Percentiles rank a stretch among this genome's conserved stretches.
Conservation (phyloP, 495 filamentous ascomycete genomes). For the Penicillium canescens region DNA sequence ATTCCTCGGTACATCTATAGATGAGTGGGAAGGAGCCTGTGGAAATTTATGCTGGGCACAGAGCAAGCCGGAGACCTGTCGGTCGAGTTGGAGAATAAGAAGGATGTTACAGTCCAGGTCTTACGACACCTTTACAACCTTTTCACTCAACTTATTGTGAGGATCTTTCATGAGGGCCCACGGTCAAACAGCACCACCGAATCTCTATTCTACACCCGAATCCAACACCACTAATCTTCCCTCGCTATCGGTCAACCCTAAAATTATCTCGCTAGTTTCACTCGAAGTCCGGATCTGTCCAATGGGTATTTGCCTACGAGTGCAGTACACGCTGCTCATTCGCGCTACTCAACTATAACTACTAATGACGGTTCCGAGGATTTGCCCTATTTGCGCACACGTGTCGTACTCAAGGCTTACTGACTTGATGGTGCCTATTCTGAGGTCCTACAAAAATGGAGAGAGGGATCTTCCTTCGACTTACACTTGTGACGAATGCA, state of each 20-base stretch:
- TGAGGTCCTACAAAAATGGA: neutral
- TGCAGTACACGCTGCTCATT: neutral
- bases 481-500: neutral
- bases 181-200: neutral
- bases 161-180: neutral
- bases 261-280: slow-evolving; percentile 4
- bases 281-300: slow-evolving; percentile 1
- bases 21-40: neutral
- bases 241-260: neutral
- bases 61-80: too few species aligned
- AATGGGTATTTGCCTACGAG: slow-evolving; percentile 1
- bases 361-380: neutral
- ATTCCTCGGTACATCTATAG: neutral
- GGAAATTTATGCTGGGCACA: neutral
- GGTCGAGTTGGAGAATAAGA: neutral
- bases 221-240: neutral
- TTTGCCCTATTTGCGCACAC: slow-evolving; percentile 1
- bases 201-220: slow-evolving; percentile 2
- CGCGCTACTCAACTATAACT: neutral
- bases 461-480: neutral
- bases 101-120: neutral
- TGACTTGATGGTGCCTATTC: neutral
- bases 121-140: neutral
- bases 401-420: neutral
- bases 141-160: neutral